Evolutionary conservation across 495 filamentous ascomycete genomes (phyloP).

Genomic region (Ascodesmis nigricans): DNA sequence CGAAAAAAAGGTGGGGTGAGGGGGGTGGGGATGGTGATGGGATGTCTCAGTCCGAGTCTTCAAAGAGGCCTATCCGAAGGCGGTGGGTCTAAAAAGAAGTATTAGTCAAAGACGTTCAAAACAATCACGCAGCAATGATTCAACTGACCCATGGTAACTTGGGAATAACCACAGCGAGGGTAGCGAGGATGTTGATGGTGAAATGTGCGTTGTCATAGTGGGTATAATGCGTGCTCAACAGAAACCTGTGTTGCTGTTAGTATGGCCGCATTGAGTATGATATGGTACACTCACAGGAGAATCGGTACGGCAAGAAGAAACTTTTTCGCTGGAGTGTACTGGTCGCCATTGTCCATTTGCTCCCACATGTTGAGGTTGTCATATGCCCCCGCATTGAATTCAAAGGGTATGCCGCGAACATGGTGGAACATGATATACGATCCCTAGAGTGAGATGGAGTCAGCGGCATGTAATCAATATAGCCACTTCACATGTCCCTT

Average conservation of each 20-base stretch:
- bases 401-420: conserved; percentile 92
- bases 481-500: conserved; percentile 6
- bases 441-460: no score
- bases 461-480: conserved; percentile 4
- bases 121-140: no score
- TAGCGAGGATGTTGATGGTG: conserved; percentile 84
- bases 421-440: conserved; percentile 99
- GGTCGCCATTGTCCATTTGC: conserved; percentile 97
- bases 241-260: conserved; percentile 30
- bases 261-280: not conserved
- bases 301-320: conserved; percentile 89
- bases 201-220: conserved; percentile 94
- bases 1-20: no score
- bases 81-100: no score
- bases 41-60: no score
- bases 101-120: no score
- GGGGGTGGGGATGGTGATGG: no score
- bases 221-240: conserved; percentile 94
- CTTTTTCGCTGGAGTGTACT: conserved; percentile 97
- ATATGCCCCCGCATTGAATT: conserved; percentile 97
- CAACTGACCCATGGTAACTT: conserved; percentile 76
- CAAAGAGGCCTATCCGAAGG: no score
- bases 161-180: conserved; percentile 76
- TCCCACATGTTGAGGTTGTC: conserved; percentile 99
- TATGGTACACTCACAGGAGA: conserved; percentile 30